Evolutionary conservation across 306 rosid genomes (phyloP).

Genomic region (Arachis hypogaea): DNA sequence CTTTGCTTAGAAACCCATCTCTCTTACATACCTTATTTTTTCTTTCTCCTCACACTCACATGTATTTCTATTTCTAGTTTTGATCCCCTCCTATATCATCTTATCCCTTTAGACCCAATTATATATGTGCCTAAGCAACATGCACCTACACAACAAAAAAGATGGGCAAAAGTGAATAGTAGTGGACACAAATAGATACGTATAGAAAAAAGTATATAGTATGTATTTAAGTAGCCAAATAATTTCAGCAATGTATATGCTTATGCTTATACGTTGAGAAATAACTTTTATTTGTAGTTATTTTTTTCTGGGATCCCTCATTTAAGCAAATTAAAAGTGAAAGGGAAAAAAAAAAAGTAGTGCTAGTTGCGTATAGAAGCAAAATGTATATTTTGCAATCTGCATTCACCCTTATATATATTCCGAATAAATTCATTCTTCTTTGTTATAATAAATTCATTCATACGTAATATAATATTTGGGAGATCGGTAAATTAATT

Average conservation of each 20-base stretch:
- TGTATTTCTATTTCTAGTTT: constrained; percentile 35
- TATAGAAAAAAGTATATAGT: not conserved
- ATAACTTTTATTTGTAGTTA: too few relatives aligned
- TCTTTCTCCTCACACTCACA: constrained; percentile 28
- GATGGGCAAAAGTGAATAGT: not conserved
- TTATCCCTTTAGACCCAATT: constrained; percentile 35
- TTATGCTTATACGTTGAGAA: not conserved
- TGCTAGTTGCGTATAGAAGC: too few relatives aligned
- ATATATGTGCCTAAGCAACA: constrained; percentile 21
- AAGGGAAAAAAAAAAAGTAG: too few relatives aligned
- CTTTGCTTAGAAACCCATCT: constrained; percentile 40
- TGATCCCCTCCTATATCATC: constrained; percentile 21
- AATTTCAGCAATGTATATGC: constrained; percentile 24
- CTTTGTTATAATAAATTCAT: too few relatives aligned
- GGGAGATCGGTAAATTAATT: too few relatives aligned
- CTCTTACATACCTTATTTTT: constrained; percentile 21
- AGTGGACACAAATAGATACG: not conserved
- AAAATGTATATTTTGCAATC: too few relatives aligned
- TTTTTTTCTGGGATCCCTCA: too few relatives aligned
- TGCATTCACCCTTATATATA: too few relatives aligned
- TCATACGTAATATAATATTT: too few relatives aligned
- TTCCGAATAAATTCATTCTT: too few relatives aligned
- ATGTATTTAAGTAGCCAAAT: not conserved
- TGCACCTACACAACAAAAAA: not conserved
- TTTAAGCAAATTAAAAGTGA: too few relatives aligned